phyloP scores from a whole-genome alignment of 2,329 filamentous ascomycete genomes.

The Aspergillus uvarum region DNA sequence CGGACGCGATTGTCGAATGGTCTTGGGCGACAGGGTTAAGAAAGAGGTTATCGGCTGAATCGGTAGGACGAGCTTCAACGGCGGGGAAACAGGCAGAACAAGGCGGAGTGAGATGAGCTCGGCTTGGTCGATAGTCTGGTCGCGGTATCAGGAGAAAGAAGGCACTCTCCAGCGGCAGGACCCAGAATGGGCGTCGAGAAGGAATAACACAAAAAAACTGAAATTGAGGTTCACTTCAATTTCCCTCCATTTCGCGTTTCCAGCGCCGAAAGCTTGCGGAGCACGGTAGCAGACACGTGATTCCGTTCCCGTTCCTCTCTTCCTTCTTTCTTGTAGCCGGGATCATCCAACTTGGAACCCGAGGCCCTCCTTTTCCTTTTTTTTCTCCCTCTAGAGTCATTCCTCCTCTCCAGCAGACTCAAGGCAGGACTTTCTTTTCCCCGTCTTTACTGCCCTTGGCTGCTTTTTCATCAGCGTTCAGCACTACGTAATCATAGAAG shows the following conservation, averaged over 20 bases:
- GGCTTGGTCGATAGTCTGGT: neutral
- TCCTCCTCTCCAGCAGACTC: neutral
- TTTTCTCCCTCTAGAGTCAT: neutral
- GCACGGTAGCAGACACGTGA: constrained; percentile 16
- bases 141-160: neutral
- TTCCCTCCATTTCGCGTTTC: constrained; percentile 14
- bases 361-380: constrained; percentile 1
- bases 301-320: constrained; percentile 10
- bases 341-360: neutral
- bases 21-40: neutral
- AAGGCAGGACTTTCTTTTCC: neutral
- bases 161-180: neutral
- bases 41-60: neutral
- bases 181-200: neutral
- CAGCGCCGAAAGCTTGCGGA: constrained; percentile 19
- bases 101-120: neutral
- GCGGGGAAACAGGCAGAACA: neutral
- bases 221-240: neutral
- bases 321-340: neutral
- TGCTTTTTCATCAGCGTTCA: neutral
- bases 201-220: neutral
- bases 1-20: neutral
- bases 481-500: neutral
- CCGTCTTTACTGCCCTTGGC: neutral
- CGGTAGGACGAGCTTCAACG: neutral